phyloP scores from a whole-genome alignment of 202 grass and related monocot species.

The Cymbopogon flexuosus region DNA sequence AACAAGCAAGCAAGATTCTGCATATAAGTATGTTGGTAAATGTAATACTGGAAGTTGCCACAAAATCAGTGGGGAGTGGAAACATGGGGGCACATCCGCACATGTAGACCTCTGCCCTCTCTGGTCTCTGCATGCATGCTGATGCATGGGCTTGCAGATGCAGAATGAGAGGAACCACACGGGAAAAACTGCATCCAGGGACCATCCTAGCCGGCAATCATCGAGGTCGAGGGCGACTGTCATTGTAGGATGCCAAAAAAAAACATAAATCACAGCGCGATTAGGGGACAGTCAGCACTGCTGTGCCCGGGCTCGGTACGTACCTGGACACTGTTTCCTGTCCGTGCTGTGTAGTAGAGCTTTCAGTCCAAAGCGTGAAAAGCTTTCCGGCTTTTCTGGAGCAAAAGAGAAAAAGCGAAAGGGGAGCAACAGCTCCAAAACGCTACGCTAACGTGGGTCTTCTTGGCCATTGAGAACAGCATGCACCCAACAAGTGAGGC shows the following conservation, averaged over 20 bases:
- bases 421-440: neutral
- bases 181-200: no score
- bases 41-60: neutral
- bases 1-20: neutral
- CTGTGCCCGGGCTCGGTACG: neutral
- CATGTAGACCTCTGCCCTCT: neutral
- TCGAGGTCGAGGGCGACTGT: neutral
- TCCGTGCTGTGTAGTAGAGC: neutral
- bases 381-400: constrained; percentile 23
- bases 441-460: neutral
- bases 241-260: neutral
- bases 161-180: neutral
- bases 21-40: neutral
- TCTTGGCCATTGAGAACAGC: neutral
- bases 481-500: no score
- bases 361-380: constrained; percentile 12
- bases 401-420: neutral
- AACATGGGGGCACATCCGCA: neutral
- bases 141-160: neutral
- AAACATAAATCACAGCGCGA: neutral
- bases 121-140: neutral
- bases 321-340: neutral
- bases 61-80: neutral
- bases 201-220: neutral
- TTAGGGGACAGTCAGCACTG: neutral